phyloP scores from a whole-genome alignment of 2,329 filamentous ascomycete genomes.

The Teratosphaeria nubilosa region DNA sequence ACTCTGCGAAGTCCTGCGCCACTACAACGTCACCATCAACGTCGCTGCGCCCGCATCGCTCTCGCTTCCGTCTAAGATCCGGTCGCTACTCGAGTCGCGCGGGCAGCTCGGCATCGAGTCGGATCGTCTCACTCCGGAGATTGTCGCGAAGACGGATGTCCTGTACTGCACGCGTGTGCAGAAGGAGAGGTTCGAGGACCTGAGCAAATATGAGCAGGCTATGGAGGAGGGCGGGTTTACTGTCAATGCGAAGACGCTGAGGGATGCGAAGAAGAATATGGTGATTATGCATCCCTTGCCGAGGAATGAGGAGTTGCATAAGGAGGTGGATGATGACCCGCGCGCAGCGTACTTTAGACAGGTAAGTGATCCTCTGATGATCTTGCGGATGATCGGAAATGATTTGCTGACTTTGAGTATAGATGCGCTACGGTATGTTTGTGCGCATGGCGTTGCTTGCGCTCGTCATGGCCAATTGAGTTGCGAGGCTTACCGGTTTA shows the following conservation, averaged over 20 bases:
- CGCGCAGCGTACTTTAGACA: constrained; percentile 97
- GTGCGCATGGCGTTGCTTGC: constrained; percentile 95
- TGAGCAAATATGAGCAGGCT: constrained; percentile 71
- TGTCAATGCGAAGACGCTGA: constrained; percentile 81
- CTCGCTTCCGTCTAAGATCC: constrained; percentile 63
- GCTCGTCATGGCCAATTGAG: constrained; percentile 58
- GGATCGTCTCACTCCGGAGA: constrained; percentile 72
- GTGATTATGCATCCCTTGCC: constrained; percentile 93
- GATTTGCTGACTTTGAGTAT: constrained; percentile 32
- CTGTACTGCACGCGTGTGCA: constrained; percentile 96
- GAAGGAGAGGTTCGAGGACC: constrained; percentile 83
- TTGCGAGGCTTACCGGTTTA: neutral
- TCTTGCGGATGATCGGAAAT: constrained; percentile 3
- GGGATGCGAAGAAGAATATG: constrained; percentile 85
- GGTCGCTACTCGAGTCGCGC: constrained; percentile 58
- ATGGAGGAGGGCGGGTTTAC: constrained; percentile 66
- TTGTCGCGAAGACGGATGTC: constrained; percentile 77
- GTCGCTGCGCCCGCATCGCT: constrained; percentile 77
- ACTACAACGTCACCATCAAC: constrained; percentile 92
- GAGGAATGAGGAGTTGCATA: constrained; percentile 81
- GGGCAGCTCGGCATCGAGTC: constrained; percentile 71
- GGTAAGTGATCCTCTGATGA: constrained; percentile 53
- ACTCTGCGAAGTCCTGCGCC: constrained; percentile 81
- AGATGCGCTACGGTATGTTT: constrained; percentile 98
- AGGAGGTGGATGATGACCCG: constrained; percentile 96